phyloP scores from a whole-genome alignment of 1,139 yeast genomes.

The Pichia kudriavzevii region DNA sequence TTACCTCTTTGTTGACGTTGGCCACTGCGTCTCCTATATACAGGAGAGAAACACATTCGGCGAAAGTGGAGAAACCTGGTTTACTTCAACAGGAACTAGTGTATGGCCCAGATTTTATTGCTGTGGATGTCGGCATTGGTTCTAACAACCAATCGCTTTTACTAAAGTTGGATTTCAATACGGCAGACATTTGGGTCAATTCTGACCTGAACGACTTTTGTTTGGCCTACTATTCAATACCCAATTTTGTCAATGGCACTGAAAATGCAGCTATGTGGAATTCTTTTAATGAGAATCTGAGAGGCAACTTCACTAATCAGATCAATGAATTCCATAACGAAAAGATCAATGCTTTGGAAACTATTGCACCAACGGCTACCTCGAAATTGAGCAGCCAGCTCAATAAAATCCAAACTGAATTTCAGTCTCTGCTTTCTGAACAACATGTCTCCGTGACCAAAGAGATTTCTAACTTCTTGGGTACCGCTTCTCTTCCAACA shows the following conservation, averaged over 20 bases:
- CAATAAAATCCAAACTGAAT: conserved; percentile 7
- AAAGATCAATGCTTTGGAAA: conserved; percentile 1
- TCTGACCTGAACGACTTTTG: conserved; percentile 13
- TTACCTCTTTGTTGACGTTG: background rate
- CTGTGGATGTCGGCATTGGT: conserved; percentile 13
- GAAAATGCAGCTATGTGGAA: conserved; percentile 5
- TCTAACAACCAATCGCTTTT: conserved; percentile 12
- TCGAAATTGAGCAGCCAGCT: too few relatives aligned
- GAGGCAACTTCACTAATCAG: conserved; percentile 1
- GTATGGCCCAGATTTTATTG: conserved; percentile 7
- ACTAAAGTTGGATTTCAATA: conserved; percentile 12
- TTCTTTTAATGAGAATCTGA: conserved; percentile 1
- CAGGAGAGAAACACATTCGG: background rate
- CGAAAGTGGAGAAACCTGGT: too few relatives aligned
- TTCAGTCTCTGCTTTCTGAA: conserved; percentile 4
- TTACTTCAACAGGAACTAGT: conserved; percentile 4
- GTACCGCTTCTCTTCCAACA: conserved; percentile 5
- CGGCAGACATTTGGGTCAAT: conserved; percentile 16
- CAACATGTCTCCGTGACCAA: conserved; percentile 7
- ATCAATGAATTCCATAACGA: conserved; percentile 1
- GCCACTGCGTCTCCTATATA: conserved; percentile 1
- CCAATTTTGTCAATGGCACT: conserved; percentile 1
- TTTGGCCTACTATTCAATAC: conserved; percentile 11
- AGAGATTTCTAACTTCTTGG: conserved; percentile 3
- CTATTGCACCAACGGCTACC: conserved; percentile 2